Evolutionary conservation across 768 basidiomycete species (phyloP).

Genomic region (Sutorius australiensis): DNA sequence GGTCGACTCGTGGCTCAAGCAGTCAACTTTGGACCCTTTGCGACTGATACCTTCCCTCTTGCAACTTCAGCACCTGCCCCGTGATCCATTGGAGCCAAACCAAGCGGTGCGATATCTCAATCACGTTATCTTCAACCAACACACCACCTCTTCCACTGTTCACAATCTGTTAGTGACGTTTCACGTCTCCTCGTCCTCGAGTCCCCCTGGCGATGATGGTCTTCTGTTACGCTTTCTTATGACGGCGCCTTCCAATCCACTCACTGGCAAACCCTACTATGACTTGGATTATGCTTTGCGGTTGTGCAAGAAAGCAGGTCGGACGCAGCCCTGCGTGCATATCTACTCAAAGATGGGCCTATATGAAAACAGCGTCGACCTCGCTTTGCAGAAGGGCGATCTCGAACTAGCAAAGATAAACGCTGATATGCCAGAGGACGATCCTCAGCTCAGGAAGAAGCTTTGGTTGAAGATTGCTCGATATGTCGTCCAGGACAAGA

Average conservation of each 20-base stretch:
- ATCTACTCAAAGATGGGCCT: conserved; percentile 98
- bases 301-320: conserved; percentile 76
- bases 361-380: conserved; percentile 93
- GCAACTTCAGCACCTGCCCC: conserved; percentile 68
- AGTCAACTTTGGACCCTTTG: conserved; percentile 71
- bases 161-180: conserved; percentile 94
- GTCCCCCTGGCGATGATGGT: conserved; percentile 62
- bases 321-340: conserved; percentile 88
- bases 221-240: conserved; percentile 80
- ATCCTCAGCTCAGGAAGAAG: conserved; percentile 82
- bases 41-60: conserved; percentile 88
- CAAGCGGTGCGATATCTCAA: conserved; percentile 90
- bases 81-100: conserved; percentile 70
- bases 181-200: conserved; percentile 53
- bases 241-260: conserved; percentile 74
- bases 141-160: conserved; percentile 78
- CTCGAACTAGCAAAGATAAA: conserved; percentile 92
- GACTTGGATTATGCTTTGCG: conserved; percentile 96
- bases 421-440: conserved; percentile 92
- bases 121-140: conserved; percentile 76
- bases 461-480: conserved; percentile 99
- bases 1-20: conserved; percentile 89
- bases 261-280: conserved; percentile 86
- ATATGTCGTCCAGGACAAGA: conserved; percentile 96
- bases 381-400: conserved; percentile 92